Conservation (phyloP, 768 basidiomycete species). For the Mycena galopus region DNA sequence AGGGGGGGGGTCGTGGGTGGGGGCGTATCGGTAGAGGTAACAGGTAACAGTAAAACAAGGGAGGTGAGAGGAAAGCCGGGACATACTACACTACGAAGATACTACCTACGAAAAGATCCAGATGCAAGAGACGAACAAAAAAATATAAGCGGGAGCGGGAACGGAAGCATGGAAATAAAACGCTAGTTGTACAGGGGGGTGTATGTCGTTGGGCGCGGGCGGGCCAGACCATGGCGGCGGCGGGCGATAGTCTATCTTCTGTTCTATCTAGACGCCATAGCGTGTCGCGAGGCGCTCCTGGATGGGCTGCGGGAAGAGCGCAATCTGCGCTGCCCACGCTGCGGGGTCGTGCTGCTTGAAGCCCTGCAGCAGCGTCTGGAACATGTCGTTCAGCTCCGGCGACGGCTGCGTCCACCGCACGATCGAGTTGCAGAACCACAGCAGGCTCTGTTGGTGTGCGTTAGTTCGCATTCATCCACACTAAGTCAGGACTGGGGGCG, state of each 20-base stretch:
- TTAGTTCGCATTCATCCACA: conserved; percentile 25
- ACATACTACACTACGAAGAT: conserved; percentile 8
- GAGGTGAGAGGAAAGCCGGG: background rate
- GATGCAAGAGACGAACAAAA: conserved; percentile 59
- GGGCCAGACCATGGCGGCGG: background rate
- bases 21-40: conserved; percentile 24
- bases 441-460: conserved; percentile 71
- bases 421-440: conserved; percentile 99
- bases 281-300: conserved; percentile 88
- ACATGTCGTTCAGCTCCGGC: conserved; percentile 92
- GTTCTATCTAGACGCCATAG: conserved; percentile 80
- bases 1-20: conserved; percentile 16
- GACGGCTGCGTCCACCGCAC: conserved; percentile 96
- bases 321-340: conserved; percentile 88
- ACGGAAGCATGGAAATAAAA: conserved; percentile 21
- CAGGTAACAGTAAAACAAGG: conserved; percentile 3
- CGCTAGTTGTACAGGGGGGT: conserved; percentile 27
- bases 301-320: conserved; percentile 88
- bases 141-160: conserved; percentile 17
- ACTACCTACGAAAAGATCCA: conserved; percentile 51
- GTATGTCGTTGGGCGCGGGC: background rate
- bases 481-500: background rate
- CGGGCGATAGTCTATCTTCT: conserved; percentile 48
- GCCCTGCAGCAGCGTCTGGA: conserved; percentile 88
- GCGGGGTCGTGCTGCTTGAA: conserved; percentile 91